These are phyloP conservation scores for Earliella scabrosa DNA, from an alignment of 1,284 basidiomycete species.

Conservation along the genomic window DNA sequence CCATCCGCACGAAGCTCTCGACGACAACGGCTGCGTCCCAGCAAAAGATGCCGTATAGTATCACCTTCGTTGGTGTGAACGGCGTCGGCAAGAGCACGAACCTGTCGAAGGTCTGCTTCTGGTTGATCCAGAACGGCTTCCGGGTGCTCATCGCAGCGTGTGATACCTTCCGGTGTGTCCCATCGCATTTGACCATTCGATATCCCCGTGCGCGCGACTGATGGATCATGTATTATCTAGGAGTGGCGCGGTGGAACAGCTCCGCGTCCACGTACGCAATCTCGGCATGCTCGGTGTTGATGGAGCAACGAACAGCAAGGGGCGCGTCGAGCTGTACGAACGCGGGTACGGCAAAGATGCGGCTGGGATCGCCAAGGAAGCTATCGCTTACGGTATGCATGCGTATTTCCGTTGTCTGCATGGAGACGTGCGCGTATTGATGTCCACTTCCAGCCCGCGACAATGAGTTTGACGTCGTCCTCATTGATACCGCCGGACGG, in stretches of 20 bases:
- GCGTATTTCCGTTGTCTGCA: not conserved
- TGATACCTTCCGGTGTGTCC: conserved; percentile 86
- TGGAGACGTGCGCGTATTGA: not conserved
- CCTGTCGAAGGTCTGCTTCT: conserved; percentile 98
- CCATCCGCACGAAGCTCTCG: conserved; percentile 74
- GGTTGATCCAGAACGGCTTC: conserved; percentile 95
- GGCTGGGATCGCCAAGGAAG: conserved; percentile 95
- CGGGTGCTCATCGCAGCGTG: conserved; percentile 97
- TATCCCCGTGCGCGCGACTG: too few species aligned
- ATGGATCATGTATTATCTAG: conserved; percentile 38
- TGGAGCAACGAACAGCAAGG: conserved; percentile 68
- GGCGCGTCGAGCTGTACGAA: conserved; percentile 92
- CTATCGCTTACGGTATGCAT: conserved; percentile 86
- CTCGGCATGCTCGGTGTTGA: conserved; percentile 85
- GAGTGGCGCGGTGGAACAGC: conserved; percentile 97
- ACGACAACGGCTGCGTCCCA: conserved; percentile 72
- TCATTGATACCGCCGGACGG: conserved; percentile 96
- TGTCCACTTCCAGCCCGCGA: conserved; percentile 63
- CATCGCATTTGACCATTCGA: conserved; percentile 25
- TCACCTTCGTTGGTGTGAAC: conserved; percentile 99
- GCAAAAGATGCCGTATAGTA: conserved; percentile 85
- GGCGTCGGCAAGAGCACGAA: conserved; percentile 99
- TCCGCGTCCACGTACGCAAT: conserved; percentile 96
- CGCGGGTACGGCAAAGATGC: conserved; percentile 98
- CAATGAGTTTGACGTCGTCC: conserved; percentile 90